Evolutionary conservation across 73 alveolate species (phyloP), one percentile per base, ranked within the genome.

Genomic region (Symbiodinium natans): DNA sequence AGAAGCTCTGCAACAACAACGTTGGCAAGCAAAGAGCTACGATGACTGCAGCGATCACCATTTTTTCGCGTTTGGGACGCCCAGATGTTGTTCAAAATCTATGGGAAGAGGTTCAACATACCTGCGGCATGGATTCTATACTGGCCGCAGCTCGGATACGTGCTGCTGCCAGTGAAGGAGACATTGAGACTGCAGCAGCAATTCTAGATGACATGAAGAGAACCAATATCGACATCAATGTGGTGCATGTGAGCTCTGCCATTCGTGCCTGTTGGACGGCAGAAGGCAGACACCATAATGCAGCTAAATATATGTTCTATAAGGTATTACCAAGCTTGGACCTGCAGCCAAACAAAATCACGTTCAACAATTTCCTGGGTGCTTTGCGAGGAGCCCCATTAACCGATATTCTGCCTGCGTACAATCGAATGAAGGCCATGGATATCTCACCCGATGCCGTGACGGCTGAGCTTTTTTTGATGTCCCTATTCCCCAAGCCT

Each of bases 221-320:
- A 9, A 80, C 34, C 0, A 56, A 25, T 38, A 25, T 80, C 52
- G 19, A 41, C 2, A 80, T 7, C 7, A 25, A 21, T 9, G 54
- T 39, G n/a, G 34, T 4, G 39, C 87, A 80, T 39, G 17, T 80
- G 56, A 38, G 19, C 59, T 80, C 87, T 38, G 87, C 87, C 36
- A 80, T 80, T 46, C 87, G 87, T 34, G 87, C 87, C 33, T 80
- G 87, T 38, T 80, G 87, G 87, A 56, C 34, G 34, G 40, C 59
- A 36, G 59, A 46, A 25, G 42, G 42, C 33, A 80, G 38, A 7
- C n/a, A 46, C 9, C 56, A 80, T 56, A 80, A 80, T 27, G 87
- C 87, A 10, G 87, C 87, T 13, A 38, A 36, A 10, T 80, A 34
- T 34, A 36, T 80, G 25, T 80, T 36, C 38, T n/a, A n/a, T n/a